Evolutionary conservation across 2,329 filamentous ascomycete genomes (phyloP), one percentile per base, ranked within the genome.

Genomic region (Pseudogymnoascus sp.): DNA sequence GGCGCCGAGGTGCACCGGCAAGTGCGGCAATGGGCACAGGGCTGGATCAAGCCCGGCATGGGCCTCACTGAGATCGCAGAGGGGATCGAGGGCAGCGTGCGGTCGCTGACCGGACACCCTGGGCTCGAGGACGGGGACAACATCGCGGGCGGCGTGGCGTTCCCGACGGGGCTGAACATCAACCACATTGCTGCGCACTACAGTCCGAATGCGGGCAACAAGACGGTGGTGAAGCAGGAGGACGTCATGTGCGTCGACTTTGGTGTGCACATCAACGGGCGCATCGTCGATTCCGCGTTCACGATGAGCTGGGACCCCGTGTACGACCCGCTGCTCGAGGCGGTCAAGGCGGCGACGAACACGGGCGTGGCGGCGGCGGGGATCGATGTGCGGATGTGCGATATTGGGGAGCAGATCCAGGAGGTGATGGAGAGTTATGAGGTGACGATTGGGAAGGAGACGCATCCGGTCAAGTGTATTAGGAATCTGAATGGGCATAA

Each of bases 1-100:
- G 91, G 86, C 56, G 90, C 91, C n/a, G 91, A 96, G 76, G 85
- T 91, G n/a, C 91, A 96, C 75, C 86, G 91, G 63, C 89, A 96
- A 74, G 91, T 95, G 64, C 87, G 91, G 61, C 87, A 91, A 74
- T 93, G 89, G 82, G 90, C 89, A 3, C 87, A 91, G 76, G 87
- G 87, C 73, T 87, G 82, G 72, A 90, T 95, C 72, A 89, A 89
- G 79, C 91, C 91, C 0, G 91, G 91, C 59, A 87, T 91, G 81
- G 84, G 82, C 6, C 77, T 96, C 72, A 91, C 87, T 2, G 87
- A 92, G 74, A 93, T 96, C 68, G 90, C 90, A 7, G 87, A 93
- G 73, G 88, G 87, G n/a, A 96, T 96, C 70, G 91, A 96, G 75
- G 85, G 93, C 73, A 84, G 89, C 61, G 90, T 95, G 37, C 85